Base-by-base conservation (phyloP, 208 protist genomes). In the Crithidia expoeki region DNA sequence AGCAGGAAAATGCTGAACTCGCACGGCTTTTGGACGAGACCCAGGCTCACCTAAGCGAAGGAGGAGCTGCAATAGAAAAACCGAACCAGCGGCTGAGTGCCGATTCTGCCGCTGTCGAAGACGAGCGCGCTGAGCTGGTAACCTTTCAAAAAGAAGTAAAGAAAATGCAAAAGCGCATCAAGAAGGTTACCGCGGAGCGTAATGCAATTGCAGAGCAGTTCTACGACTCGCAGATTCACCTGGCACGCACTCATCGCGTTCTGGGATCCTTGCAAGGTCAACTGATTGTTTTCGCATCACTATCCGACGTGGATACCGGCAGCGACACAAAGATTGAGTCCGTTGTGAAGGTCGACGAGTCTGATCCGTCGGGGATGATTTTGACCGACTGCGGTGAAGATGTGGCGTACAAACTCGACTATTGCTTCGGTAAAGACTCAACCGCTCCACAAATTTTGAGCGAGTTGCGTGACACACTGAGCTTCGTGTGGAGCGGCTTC, bases 1-100 rank as follows among this genome's bases (percentile, higher is more conserved):
- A 80, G 14, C 76, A 62, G 2, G 79, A 84, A 53, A 84, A 89
- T 47, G 81, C 84, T 27, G 67, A 83, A 21, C 80, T 86, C 0
- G 38, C 74, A 17, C 73, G 84, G 7, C 53, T 83, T 14, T 49
- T 89, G 11, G 84, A 86, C 14, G 80, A 86, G 68, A 50, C 34
- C 9, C 75, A 72, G n/a, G 27, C 46, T 14, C 46, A 77, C n/a
- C 19, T 74, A 19, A 74, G 72, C 17, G 70, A 86, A 11, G 46
- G 38, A 36, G 21, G 25, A 4, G 34, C 27, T 12, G 38, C 47
- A 12, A 21, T 47, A 9, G 44, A 28, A 19, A 68, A 42, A 25
- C 30, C 14, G 19, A 72, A 70, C 21, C 27, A 28, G 16, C 57
- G 28, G 46, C 14, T 27, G 19, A 56, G 46, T 32, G 23, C 14